Evolutionary conservation across 352 stramenopile species (phyloP).

Genomic region (Peronosclerospora sorghi): DNA sequence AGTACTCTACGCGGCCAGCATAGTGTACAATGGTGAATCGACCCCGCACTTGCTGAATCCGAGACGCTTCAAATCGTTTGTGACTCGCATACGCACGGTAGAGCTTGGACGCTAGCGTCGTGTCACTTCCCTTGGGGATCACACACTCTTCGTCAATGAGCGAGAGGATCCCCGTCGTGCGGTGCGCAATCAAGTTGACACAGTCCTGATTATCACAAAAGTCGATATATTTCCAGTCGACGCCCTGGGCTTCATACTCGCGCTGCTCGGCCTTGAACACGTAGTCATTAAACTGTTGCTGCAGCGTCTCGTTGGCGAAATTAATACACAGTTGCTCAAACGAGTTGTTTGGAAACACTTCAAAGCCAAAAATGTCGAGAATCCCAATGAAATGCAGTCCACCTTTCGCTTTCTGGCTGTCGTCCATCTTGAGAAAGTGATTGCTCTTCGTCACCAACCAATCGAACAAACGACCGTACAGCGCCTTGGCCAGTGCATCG

Average conservation of each 20-base stretch:
- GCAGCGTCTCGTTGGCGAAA: conserved; percentile 82
- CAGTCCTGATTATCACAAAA: conserved; percentile 85
- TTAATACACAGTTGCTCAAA: conserved; percentile 89
- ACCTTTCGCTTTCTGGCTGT: conserved; percentile 50
- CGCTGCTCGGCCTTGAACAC: conserved; percentile 82
- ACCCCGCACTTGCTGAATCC: conserved; percentile 62
- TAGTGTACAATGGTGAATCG: conserved; percentile 78
- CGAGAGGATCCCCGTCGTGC: conserved; percentile 67
- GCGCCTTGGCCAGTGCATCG: conserved; percentile 70
- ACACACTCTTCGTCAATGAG: conserved; percentile 85
- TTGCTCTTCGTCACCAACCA: conserved; percentile 87
- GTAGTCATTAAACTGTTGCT: conserved; percentile 85
- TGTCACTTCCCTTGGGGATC: conserved; percentile 78
- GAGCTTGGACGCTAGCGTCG: conserved; percentile 71
- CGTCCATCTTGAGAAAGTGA: conserved; percentile 71
- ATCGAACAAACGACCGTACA: conserved; percentile 86
- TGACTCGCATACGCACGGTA: conserved; percentile 58
- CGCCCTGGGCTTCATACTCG: conserved; percentile 74
- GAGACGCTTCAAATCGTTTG: conserved; percentile 52
- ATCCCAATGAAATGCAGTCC: conserved; percentile 78
- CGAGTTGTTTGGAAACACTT: conserved; percentile 85
- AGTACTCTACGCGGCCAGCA: conserved; percentile 73
- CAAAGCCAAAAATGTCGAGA: conserved; percentile 89
- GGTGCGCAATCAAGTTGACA: conserved; percentile 85
- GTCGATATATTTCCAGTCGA: conserved; percentile 79